Percentiles rank a stretch among this genome's conserved stretches.
Evolutionary conservation across 2,329 filamentous ascomycete species (phyloP).

Genomic region (Polychaeton citri): DNA sequence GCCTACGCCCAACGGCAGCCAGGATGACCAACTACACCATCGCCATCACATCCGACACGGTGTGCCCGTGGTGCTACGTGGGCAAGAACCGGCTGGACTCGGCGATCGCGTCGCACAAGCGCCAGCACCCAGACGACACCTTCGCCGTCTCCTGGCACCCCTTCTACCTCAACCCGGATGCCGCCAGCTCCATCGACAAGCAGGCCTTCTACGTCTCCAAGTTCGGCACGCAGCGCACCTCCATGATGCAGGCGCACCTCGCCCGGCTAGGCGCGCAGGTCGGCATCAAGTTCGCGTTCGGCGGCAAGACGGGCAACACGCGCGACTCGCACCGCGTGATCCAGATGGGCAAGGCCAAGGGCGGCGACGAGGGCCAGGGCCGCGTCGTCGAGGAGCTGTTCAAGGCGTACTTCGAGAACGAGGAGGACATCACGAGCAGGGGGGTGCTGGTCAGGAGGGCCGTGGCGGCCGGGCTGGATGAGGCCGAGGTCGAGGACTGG

Average conservation of each 20-base stretch:
- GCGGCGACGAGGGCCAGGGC: constrained; percentile 39
- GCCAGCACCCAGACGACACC: constrained; percentile 47
- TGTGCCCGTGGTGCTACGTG: constrained; percentile 68
- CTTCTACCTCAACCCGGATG: constrained; percentile 64
- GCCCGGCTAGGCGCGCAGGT: constrained; percentile 45
- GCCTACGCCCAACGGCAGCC: constrained; percentile 6
- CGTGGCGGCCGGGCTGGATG: constrained; percentile 30
- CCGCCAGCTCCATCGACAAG: constrained; percentile 41
- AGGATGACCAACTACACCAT: constrained; percentile 65
- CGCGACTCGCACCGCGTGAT: constrained; percentile 67
- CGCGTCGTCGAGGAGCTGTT: constrained; percentile 51
- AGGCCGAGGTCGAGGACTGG: constrained; percentile 30
- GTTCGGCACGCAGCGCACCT: constrained; percentile 49
- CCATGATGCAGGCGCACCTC: constrained; percentile 46
- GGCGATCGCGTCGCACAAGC: constrained; percentile 51
- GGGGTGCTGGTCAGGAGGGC: constrained; percentile 27
- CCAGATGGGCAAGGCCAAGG: constrained; percentile 50
- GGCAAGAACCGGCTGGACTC: constrained; percentile 62
- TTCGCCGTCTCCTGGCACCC: constrained; percentile 65
- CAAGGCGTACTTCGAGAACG: constrained; percentile 38
- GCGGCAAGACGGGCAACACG: constrained; percentile 61
- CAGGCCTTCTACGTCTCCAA: constrained; percentile 46
- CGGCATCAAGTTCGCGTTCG: constrained; percentile 61
- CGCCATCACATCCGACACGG: constrained; percentile 65
- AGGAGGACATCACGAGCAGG: constrained; percentile 32